These are phyloP conservation scores for Ceratocystis variospora DNA, from an alignment of 2,329 filamentous ascomycete genomes.

Conservation along the genomic window DNA sequence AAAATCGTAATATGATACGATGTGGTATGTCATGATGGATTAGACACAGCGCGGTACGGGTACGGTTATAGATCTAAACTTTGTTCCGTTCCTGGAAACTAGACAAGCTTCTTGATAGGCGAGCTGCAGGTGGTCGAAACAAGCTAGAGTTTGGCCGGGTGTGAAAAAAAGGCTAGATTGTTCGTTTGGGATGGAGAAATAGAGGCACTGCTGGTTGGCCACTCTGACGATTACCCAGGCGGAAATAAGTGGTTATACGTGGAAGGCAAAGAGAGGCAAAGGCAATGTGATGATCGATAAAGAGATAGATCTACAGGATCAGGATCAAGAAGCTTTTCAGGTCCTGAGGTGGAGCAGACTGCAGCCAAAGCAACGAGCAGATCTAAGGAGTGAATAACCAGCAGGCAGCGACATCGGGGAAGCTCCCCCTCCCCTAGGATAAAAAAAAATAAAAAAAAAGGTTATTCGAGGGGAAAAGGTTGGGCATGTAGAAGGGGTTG, in stretches of 20 bases:
- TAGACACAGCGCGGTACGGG: neutral
- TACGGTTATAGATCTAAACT: neutral
- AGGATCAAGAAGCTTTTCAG: constrained; percentile 16
- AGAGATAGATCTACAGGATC: constrained; percentile 9
- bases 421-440: neutral
- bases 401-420: constrained; percentile 8
- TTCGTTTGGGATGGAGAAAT: neutral
- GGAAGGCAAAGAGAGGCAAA: neutral
- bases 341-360: constrained; percentile 2
- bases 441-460: neutral
- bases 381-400: neutral
- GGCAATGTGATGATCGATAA: neutral
- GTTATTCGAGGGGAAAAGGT: neutral
- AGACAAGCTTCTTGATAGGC: neutral
- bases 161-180: neutral
- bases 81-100: neutral
- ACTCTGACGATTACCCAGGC: neutral
- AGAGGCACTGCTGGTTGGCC: neutral
- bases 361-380: neutral
- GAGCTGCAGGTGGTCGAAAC: neutral
- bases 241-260: neutral
- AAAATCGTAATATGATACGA: no score
- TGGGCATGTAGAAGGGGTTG: neutral
- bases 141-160: neutral
- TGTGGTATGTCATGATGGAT: no score